These are phyloP conservation scores for Calocera viscosa DNA, from an alignment of 768 basidiomycete species.

Conservation along the genomic window DNA sequence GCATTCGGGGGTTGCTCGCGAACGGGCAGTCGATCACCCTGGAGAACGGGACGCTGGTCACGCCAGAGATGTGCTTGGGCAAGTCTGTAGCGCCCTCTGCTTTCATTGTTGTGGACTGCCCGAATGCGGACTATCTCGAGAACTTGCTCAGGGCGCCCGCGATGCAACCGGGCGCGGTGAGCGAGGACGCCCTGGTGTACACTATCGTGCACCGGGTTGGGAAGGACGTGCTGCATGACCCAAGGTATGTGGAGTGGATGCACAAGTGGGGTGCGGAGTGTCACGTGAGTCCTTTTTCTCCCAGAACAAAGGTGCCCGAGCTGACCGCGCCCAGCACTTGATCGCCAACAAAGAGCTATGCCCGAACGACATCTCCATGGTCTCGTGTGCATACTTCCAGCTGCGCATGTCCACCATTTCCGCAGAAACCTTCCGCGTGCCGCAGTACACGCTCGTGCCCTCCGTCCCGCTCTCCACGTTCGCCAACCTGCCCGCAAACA, in stretches of 20 bases:
- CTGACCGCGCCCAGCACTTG: constrained; percentile 45
- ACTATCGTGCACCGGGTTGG: constrained; percentile 58
- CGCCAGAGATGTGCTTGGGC: constrained; percentile 22
- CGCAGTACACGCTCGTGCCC: constrained; percentile 38
- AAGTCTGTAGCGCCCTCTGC: constrained; percentile 24
- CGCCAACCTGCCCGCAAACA: constrained; percentile 38
- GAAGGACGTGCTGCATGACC: constrained; percentile 53
- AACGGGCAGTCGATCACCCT: constrained; percentile 53
- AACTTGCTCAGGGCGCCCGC: constrained; percentile 35
- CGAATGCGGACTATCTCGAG: constrained; percentile 45
- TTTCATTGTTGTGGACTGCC: constrained; percentile 59
- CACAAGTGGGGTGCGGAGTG: constrained; percentile 41
- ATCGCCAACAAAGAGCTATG: constrained; percentile 52
- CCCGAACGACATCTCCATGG: constrained; percentile 59
- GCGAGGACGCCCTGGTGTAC: constrained; percentile 32
- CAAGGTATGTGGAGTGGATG: constrained; percentile 62
- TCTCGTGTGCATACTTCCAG: constrained; percentile 57
- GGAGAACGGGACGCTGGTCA: constrained; percentile 27
- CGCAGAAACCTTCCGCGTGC: constrained; percentile 55
- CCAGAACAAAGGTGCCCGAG: background rate
- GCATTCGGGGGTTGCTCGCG: constrained; percentile 45
- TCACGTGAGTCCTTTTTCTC: background rate
- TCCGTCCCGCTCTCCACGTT: constrained; percentile 18
- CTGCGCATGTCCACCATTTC: constrained; percentile 63
- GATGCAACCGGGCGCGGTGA: constrained; percentile 19